phyloP scores from a whole-genome alignment of 768 basidiomycete genomes.

The Tremella mesenterica region DNA sequence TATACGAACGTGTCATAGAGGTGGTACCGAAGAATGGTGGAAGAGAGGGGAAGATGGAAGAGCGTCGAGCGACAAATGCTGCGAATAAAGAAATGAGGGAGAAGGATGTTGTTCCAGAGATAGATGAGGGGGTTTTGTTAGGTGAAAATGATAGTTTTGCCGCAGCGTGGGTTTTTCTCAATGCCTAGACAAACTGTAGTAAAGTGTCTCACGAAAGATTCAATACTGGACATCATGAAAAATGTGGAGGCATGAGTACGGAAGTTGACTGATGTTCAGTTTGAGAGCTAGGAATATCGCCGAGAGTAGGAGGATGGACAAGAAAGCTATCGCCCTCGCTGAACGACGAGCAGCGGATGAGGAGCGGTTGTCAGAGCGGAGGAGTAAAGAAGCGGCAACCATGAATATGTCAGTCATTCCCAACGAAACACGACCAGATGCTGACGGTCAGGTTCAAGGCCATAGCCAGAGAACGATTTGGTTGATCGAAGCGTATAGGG shows the following conservation, averaged over 20 bases:
- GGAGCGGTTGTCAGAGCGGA: slow-evolving; percentile 58
- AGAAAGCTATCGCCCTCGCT: slow-evolving; percentile 25
- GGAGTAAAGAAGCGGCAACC: slow-evolving; percentile 77
- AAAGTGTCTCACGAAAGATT: too few relatives aligned
- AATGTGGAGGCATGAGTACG: too few relatives aligned
- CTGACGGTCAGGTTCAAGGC: slow-evolving; percentile 53
- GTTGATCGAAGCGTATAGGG: slow-evolving; percentile 48
- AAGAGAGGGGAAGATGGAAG: slow-evolving; percentile 75
- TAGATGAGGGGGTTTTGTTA: slow-evolving; percentile 68
- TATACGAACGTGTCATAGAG: slow-evolving; percentile 65
- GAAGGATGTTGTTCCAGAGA: slow-evolving; percentile 69
- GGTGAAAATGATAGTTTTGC: slow-evolving; percentile 69
- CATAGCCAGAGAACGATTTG: slow-evolving; percentile 79
- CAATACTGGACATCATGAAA: too few relatives aligned
- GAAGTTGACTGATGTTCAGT: slow-evolving; percentile 46
- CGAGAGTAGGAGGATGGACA: slow-evolving; percentile 55
- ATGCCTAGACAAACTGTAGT: too few relatives aligned
- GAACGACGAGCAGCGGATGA: slow-evolving; percentile 51
- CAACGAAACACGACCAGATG: background rate
- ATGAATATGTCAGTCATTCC: slow-evolving; percentile 69
- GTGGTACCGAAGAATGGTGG: slow-evolving; percentile 72
- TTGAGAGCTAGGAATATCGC: slow-evolving; percentile 66
- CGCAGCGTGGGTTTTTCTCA: slow-evolving; percentile 53
- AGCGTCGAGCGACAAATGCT: slow-evolving; percentile 67
- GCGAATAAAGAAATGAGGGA: slow-evolving; percentile 56